Percentiles rank a stretch among this genome's conserved stretches.
These are phyloP conservation scores for Ustilago nuda DNA, from an alignment of 1,284 basidiomycete species.

Conservation along the genomic window DNA sequence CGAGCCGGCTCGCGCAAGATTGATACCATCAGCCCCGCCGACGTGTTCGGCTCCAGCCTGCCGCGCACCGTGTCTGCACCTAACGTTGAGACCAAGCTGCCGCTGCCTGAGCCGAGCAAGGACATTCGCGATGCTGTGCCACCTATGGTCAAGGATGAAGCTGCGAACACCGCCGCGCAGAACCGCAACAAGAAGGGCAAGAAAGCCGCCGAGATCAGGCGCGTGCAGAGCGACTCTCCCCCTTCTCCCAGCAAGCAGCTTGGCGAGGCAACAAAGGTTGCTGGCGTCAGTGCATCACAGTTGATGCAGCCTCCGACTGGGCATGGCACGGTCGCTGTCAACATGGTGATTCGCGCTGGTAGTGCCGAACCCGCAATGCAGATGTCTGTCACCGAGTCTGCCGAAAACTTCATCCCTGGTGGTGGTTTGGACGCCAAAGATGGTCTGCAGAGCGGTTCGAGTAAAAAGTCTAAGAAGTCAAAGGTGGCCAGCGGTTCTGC, in stretches of 20 bases:
- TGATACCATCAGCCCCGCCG: slow-evolving; percentile 66
- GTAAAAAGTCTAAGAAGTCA: slow-evolving; percentile 39
- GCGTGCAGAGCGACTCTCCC: slow-evolving; percentile 45
- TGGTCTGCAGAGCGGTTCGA: slow-evolving; percentile 10
- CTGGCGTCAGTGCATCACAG: slow-evolving; percentile 1
- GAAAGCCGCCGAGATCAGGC: slow-evolving; percentile 26
- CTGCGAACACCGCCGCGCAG: slow-evolving; percentile 12
- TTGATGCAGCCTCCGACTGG: slow-evolving; percentile 18
- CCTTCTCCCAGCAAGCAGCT: slow-evolving; percentile 37
- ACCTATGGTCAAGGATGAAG: slow-evolving; percentile 16
- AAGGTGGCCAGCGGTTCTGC: slow-evolving; percentile 24
- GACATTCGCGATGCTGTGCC: slow-evolving; percentile 25
- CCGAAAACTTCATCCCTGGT: slow-evolving; percentile 1
- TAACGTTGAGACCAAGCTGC: slow-evolving; percentile 22
- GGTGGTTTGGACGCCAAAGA: slow-evolving; percentile 9
- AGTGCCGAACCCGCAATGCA: slow-evolving; percentile 25
- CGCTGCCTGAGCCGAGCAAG: slow-evolving; percentile 43
- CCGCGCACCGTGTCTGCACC: slow-evolving; percentile 36
- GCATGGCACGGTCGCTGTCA: slow-evolving; percentile 11
- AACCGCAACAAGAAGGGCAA: slow-evolving; percentile 36
- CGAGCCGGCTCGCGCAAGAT: slow-evolving; percentile 41
- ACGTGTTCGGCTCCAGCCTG: slow-evolving; percentile 59
- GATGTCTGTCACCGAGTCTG: slow-evolving; percentile 7
- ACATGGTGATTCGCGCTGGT: slow-evolving; percentile 18
- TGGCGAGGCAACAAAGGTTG: slow-evolving; percentile 5